phyloP scores from a whole-genome alignment of 176 grass and related monocot genomes.

The Oryza officinalis region DNA sequence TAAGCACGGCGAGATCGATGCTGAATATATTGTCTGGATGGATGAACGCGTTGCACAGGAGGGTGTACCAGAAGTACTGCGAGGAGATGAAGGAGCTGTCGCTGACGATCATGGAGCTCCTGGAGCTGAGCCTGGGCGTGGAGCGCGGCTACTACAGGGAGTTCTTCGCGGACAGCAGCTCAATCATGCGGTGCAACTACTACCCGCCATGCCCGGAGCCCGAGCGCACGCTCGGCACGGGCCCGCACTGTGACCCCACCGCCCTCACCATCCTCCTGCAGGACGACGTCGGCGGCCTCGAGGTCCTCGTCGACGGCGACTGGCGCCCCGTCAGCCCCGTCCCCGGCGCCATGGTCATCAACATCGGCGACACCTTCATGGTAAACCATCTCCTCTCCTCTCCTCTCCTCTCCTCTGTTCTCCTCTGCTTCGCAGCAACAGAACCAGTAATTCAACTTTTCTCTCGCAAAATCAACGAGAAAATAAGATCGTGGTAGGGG shows the following conservation, averaged over 20 bases:
- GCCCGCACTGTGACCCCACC: slow-evolving; percentile 86
- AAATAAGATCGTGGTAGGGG: background rate
- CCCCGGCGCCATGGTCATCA: slow-evolving; percentile 76
- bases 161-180: slow-evolving; percentile 82
- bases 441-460: background rate
- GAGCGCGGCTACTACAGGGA: slow-evolving; percentile 60
- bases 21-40: too few relatives aligned
- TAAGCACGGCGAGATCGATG: too few relatives aligned
- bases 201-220: slow-evolving; percentile 93
- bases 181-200: slow-evolving; percentile 93
- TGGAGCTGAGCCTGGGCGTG: slow-evolving; percentile 78
- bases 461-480: background rate
- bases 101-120: slow-evolving; percentile 81
- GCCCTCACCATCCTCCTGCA: slow-evolving; percentile 90
- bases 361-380: slow-evolving; percentile 98
- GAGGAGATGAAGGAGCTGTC: slow-evolving; percentile 77
- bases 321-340: slow-evolving; percentile 76
- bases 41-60: slow-evolving; percentile 16
- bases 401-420: background rate
- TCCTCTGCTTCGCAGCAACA: slow-evolving; percentile 24
- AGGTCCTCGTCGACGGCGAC: slow-evolving; percentile 76
- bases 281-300: slow-evolving; percentile 78
- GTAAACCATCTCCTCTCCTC: slow-evolving; percentile 35
- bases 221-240: slow-evolving; percentile 82
- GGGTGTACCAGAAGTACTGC: slow-evolving; percentile 80